Conservation (phyloP, 1,284 basidiomycete genomes). For the Sporisorium iseilematis-ciliati region DNA sequence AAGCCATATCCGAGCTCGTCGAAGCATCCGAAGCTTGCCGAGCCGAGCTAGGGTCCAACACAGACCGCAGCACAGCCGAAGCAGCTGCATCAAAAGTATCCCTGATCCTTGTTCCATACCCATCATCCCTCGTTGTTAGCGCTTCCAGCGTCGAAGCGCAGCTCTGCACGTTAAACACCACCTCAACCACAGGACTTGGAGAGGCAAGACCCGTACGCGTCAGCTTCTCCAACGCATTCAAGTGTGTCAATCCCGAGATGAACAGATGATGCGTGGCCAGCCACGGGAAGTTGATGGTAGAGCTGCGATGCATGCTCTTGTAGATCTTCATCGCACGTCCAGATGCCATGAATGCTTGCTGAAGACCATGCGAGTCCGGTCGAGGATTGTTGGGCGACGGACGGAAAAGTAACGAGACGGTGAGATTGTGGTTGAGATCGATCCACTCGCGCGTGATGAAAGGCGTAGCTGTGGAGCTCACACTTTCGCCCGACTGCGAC, state of each 20-base stretch:
- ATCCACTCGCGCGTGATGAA: slow-evolving; percentile 52
- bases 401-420: slow-evolving; percentile 42
- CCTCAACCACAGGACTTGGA: slow-evolving; percentile 42
- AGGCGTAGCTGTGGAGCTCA: slow-evolving; percentile 33
- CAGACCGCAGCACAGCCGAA: slow-evolving; percentile 29
- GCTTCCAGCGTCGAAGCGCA: slow-evolving; percentile 50
- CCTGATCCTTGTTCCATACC: slow-evolving; percentile 32
- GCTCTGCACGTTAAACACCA: slow-evolving; percentile 52
- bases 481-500: slow-evolving; percentile 12
- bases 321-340: slow-evolving; percentile 51
- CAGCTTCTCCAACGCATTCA: slow-evolving; percentile 50
- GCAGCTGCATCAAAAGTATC: slow-evolving; percentile 51
- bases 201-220: slow-evolving; percentile 21
- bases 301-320: slow-evolving; percentile 47
- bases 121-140: slow-evolving; percentile 41
- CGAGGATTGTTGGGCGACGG: slow-evolving; percentile 48
- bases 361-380: slow-evolving; percentile 38
- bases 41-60: slow-evolving; percentile 24
- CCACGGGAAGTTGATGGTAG: slow-evolving; percentile 51
- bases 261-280: slow-evolving; percentile 49
- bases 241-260: slow-evolving; percentile 49
- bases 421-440: slow-evolving; percentile 46
- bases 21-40: background rate
- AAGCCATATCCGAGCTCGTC: slow-evolving; percentile 3
- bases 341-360: slow-evolving; percentile 43